Evolutionary conservation across 2,329 filamentous ascomycete genomes (phyloP).

Genomic region (Sporothrix pseudoabietina): DNA sequence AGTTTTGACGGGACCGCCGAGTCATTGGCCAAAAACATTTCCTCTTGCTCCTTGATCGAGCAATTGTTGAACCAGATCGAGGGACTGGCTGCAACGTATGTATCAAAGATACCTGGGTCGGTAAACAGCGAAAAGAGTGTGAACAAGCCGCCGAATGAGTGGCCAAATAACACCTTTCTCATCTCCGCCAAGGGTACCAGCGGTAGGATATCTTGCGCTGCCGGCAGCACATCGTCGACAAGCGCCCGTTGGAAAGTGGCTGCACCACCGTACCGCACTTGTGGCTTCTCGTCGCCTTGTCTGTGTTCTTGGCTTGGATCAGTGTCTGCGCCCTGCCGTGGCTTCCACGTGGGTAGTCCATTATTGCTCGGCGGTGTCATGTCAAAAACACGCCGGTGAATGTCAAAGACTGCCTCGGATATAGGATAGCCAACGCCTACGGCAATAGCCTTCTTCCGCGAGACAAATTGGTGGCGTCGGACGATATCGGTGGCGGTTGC

Average conservation of each 20-base stretch:
- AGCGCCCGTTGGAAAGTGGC: not conserved
- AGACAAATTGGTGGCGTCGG: constrained; percentile 16
- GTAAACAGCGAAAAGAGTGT: not conserved
- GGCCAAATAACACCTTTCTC: constrained; percentile 1
- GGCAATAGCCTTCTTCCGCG: not conserved
- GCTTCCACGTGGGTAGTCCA: constrained; percentile 1
- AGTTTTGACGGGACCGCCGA: not conserved
- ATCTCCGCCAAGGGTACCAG: not conserved
- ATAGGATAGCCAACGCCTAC: constrained; percentile 5
- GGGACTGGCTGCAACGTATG: constrained; percentile 4
- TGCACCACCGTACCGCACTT: not conserved
- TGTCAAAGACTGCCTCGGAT: constrained; percentile 15
- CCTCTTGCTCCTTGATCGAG: not conserved
- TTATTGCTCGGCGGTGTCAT: constrained; percentile 14
- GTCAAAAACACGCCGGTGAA: not conserved
- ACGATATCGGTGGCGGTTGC: constrained; percentile 18
- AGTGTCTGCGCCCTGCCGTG: not conserved
- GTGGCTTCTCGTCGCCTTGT: not conserved
- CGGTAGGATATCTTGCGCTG: not conserved
- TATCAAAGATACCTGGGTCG: not conserved
- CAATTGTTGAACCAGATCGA: constrained; percentile 8
- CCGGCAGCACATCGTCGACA: not conserved
- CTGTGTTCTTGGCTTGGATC: not conserved
- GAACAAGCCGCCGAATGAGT: constrained; percentile 13
- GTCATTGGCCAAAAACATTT: not conserved